Evolutionary conservation across 176 grass and related monocot species (phyloP), one percentile per base, ranked within the genome.

Genomic region (Canna indica): DNA sequence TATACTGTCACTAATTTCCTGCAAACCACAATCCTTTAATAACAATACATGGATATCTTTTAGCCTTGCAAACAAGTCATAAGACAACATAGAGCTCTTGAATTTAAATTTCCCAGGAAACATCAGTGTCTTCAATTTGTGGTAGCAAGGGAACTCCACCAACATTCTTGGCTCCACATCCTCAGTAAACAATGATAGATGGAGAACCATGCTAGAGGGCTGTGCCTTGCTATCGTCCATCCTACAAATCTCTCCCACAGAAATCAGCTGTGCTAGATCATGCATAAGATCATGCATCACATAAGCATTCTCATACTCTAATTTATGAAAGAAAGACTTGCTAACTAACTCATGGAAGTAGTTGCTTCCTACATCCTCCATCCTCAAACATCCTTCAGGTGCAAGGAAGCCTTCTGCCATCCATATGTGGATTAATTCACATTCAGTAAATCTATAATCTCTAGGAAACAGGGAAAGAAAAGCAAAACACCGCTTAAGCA

Each of bases 261-360:
- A 80, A 56, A 80, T 56, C 28, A 38, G 47, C 68, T 70, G 59
- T 33, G 71, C 71, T 15, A 76, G 47, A 69, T 75, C 79, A 30
- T 81, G 72, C 46, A 81, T 60, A 13, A 75, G 47, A 45, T 58
- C 56, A 61, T 75, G 72, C 57, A 75, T 74, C n/a, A 33, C 68
- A 35, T 75, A 81, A 28, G 60, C 34, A 25, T 44, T 63, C 32
- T 42, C 22, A 11, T 24, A n/a, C n/a, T 75, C 14, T 33, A 33
- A 7, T n/a, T 33, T 64, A 2, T 64, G 79, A 58, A 81, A 81
- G 48, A 81, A 75, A 44, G 64, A 81, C 34, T 72, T 75, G 42
- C 27, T 16, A 39, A 70, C 10, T 50, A 81, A 70, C 36, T 81
- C 72, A 36, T 70, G 30, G 48, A 81, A 70, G 59, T 81, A 76